phyloP scores from a whole-genome alignment of 257 asterid species.

The Striga asiatica region DNA sequence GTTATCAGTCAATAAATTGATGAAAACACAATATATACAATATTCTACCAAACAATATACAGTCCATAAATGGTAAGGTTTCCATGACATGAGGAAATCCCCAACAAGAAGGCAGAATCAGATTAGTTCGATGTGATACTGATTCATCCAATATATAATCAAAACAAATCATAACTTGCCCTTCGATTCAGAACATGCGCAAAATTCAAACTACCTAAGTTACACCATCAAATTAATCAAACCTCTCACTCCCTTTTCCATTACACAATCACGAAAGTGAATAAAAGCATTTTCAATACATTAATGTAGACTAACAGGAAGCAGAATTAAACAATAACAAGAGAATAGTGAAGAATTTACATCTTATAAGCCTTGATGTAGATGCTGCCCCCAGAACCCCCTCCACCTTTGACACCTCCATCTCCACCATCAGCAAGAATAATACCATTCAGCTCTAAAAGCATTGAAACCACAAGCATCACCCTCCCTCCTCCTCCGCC shows the following conservation, averaged over 20 bases:
- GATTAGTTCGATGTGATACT: neutral
- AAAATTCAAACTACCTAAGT: neutral
- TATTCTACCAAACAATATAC: neutral
- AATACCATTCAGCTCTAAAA: constrained; percentile 81
- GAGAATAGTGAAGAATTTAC: constrained; percentile 34
- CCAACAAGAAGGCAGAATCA: neutral
- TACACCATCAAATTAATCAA: neutral
- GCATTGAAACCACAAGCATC: constrained; percentile 27
- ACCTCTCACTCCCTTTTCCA: neutral
- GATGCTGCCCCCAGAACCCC: constrained; percentile 99
- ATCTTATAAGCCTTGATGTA: constrained; percentile 67
- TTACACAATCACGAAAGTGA: constrained; percentile 1
- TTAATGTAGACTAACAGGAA: neutral
- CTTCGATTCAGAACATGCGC: constrained; percentile 4
- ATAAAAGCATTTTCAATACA: constrained; percentile 6
- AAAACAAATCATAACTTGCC: neutral
- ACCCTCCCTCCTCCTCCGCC: constrained; percentile 99
- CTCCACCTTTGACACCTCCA: constrained; percentile 84
- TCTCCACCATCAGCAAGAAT: constrained; percentile 89
- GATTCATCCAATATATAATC: constrained; percentile 6
- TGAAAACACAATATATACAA: neutral
- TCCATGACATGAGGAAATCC: constrained; percentile 4
- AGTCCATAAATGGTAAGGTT: neutral
- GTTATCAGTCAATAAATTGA: neutral
- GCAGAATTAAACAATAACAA: constrained; percentile 10